Evolutionary conservation across 192 early-diverging fungal species (phyloP), one percentile per base, ranked within the genome.

Genomic region (Backusella luteola): DNA sequence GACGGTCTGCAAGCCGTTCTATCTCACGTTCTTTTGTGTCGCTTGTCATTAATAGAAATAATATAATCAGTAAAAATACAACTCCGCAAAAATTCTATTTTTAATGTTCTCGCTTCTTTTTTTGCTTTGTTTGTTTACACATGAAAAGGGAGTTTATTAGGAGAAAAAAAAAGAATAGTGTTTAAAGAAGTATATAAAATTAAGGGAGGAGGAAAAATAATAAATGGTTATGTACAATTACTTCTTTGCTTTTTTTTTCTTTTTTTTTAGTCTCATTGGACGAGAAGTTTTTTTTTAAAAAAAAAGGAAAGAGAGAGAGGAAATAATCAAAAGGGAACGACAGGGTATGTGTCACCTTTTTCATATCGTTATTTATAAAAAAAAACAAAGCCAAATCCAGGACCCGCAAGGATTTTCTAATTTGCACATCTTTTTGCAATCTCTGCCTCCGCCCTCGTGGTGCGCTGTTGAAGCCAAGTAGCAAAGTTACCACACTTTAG

Each of bases 401-500:
- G 67, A 34, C 67, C 67, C 36, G 67, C 67, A 23, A 7, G 67
- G 36, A 39, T 69, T 63, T n/a, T 49, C 46, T 63, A 63, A 63
- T 23, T 63, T 12, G 52, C 34, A 53, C 56, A 66, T 67, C 73
- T 56, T 21, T 79, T 66, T n/a, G 32, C 71, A 87, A 97, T 90
- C 71, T 94, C 93, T 39, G 92, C 90, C 81, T 95, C 93, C 0
- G 94, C 91, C 39, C 94, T 91, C 41, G 85, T 86, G 5, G 93
- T 95, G 8, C 94, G 88, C 44, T 91, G 85, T 14, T 93, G 93
- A 32, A 99, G 88, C 97, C 97, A 99, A 1, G 95, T 92, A 6
- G 96, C 96, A 90, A 99, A 99, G 77, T 97, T 98, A 63, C 95
- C 92, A 63, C 95, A 96, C 81, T 93, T 93, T 52, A 98, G 84